These are phyloP conservation scores for Saturnispora galanensis DNA, from an alignment of 805 yeast genomes.

Conservation along the genomic window DNA sequence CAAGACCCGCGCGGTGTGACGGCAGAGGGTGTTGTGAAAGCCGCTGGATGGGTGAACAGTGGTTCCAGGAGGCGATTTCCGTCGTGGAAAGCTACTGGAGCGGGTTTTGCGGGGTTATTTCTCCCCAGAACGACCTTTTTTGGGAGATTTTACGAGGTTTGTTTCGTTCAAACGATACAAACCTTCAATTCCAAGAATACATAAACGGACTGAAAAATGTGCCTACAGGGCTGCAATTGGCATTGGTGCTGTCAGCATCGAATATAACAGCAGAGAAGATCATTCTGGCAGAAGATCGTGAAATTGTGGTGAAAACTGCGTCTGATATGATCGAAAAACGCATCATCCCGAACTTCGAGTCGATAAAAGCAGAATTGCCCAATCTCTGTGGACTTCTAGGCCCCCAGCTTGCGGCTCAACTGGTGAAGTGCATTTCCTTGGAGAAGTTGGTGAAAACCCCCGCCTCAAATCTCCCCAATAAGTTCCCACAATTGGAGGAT, in stretches of 20 bases:
- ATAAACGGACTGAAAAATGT: not conserved
- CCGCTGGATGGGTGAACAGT: not conserved
- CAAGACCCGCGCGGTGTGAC: not conserved
- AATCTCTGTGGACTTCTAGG: constrained; percentile 69
- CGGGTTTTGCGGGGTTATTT: not conserved
- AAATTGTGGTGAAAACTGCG: not conserved
- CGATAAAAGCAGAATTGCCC: constrained; percentile 44
- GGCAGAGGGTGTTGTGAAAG: not conserved
- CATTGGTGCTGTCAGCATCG: constrained; percentile 2
- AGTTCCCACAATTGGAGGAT: constrained; percentile 40
- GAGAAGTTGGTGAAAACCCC: constrained; percentile 58
- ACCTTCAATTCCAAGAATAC: not conserved
- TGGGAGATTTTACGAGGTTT: not conserved
- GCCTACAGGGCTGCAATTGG: constrained; percentile 3
- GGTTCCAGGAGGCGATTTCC: not conserved
- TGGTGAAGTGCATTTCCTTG: constrained; percentile 66
- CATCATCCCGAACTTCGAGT: not conserved
- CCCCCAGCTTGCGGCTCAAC: constrained; percentile 58
- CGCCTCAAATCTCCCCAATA: constrained; percentile 68
- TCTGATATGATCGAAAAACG: not conserved
- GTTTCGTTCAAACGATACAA: not conserved
- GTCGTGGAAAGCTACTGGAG: constrained; percentile 1
- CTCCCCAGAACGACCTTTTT: not conserved
- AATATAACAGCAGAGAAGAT: not conserved
- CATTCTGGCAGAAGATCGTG: not conserved